A percentile compares a stretch with the other conserved stretches of the same genome.
phyloP scores from a whole-genome alignment of 2,329 filamentous ascomycete genomes.

The Cordyceps fumosorosea region DNA sequence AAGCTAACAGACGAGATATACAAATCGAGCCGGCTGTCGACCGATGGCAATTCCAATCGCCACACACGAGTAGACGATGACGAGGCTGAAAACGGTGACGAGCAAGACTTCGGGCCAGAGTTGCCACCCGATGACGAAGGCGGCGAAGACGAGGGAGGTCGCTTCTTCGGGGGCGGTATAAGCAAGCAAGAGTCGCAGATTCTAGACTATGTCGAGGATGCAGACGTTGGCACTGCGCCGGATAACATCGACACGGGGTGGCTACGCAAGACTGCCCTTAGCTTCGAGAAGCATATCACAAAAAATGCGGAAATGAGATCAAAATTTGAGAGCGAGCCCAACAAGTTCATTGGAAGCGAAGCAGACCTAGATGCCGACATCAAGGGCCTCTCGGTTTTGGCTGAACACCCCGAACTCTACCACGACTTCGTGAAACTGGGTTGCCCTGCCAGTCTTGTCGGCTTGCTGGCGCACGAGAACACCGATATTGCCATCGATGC shows the following conservation, averaged over 20 bases:
- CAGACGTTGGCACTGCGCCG: constrained; percentile 34
- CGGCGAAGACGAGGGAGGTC: constrained; percentile 77
- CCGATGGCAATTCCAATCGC: constrained; percentile 37
- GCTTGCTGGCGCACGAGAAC: constrained; percentile 87
- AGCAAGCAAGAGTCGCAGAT: constrained; percentile 73
- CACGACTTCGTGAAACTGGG: constrained; percentile 71
- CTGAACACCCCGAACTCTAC: constrained; percentile 81
- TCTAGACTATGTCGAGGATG: constrained; percentile 74
- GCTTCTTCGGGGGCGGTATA: constrained; percentile 92
- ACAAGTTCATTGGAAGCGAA: constrained; percentile 79
- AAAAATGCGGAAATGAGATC: constrained; percentile 87
- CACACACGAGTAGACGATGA: constrained; percentile 40
- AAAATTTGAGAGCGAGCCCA: constrained; percentile 71
- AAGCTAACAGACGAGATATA: constrained; percentile 49
- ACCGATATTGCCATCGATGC: constrained; percentile 92
- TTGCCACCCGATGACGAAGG: constrained; percentile 38
- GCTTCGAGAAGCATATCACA: constrained; percentile 83
- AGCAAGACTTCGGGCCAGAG: constrained; percentile 41
- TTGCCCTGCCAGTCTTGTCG: constrained; percentile 66
- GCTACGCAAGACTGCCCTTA: constrained; percentile 73
- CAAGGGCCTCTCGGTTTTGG: constrained; percentile 77
- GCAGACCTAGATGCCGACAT: constrained; percentile 86
- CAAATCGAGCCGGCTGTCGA: constrained; percentile 51
- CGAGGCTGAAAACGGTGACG: constrained; percentile 43
- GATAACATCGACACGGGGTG: constrained; percentile 80